These are phyloP conservation scores for Chrysoporthe austroafricana DNA, from an alignment of 2,329 filamentous ascomycete genomes.

Conservation along the genomic window DNA sequence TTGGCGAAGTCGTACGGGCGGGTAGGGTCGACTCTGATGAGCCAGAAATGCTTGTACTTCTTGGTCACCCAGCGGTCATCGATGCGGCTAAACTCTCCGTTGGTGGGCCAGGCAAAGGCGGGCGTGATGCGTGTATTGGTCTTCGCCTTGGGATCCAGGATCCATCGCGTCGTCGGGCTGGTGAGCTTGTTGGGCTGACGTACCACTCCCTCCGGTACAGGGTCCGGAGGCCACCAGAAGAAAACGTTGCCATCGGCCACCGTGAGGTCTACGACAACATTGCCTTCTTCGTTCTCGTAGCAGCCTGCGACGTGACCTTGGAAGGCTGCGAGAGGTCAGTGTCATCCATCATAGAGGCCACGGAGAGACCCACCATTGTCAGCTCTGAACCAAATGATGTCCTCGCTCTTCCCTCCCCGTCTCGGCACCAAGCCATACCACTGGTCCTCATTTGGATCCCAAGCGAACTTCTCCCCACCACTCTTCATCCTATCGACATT, in stretches of 20 bases:
- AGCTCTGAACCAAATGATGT: constrained; percentile 56
- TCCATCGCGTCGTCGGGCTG: constrained; percentile 46
- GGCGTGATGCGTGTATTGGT: constrained; percentile 44
- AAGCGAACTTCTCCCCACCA: constrained; percentile 55
- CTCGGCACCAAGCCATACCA: constrained; percentile 59
- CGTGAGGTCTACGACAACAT: constrained; percentile 49
- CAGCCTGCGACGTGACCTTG: constrained; percentile 53
- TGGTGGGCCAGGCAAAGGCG: constrained; percentile 42
- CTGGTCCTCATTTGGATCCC: constrained; percentile 58
- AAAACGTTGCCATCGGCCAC: constrained; percentile 49
- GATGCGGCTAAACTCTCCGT: constrained; percentile 55
- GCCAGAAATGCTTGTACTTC: constrained; percentile 52
- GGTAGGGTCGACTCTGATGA: constrained; percentile 42
- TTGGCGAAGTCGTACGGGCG: constrained; percentile 48
- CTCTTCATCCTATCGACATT: constrained; percentile 47
- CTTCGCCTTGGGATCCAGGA: constrained; percentile 43
- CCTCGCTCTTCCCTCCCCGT: constrained; percentile 52
- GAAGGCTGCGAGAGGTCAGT: constrained; percentile 39
- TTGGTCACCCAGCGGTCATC: constrained; percentile 51
- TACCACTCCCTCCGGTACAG: constrained; percentile 31
- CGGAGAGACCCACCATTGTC: constrained; percentile 49
- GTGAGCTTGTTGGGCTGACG: constrained; percentile 40
- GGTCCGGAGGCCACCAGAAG: constrained; percentile 48
- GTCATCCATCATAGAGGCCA: neutral
- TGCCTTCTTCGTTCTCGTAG: constrained; percentile 50